Base-by-base conservation (phyloP, 495 filamentous ascomycete species). In the Daldinia caldariorum region DNA sequence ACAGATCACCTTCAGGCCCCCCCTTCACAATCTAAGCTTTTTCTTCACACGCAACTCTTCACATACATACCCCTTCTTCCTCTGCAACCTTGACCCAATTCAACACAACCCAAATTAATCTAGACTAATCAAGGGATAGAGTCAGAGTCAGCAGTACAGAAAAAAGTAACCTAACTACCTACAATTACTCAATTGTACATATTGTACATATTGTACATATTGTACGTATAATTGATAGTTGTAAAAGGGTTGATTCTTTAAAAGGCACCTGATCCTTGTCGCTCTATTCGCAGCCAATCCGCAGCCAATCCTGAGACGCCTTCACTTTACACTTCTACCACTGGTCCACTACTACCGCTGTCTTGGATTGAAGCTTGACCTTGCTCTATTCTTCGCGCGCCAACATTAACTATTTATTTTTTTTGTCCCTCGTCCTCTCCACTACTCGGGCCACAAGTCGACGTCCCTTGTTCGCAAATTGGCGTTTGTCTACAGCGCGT, bases 331-430 rank as follows among this genome's bases (percentile, higher is more conserved):
- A 41, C 70, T 54, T 58, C 65, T 61, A 55, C 65, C 45, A 72
- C 70, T 72, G 70, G 70, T 45, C 56, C 70, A 72, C 61, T 51
- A 66, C 70, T 72, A 53, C 70, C 65, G 70, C 70, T 66, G 64
- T 65, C 64, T 60, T 72, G 56, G 49, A 51, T 50, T 55, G 61
- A 65, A 65, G 45, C 65, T 70, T 56, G 49, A 65, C 57, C 67
- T 62, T 62, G 57, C 57, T 72, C 50, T 65, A 61, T 57, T 66
- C 50, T 65, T 65, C 61, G 57, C 61, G 57, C 61, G 61, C 64
- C 65, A 65, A 61, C 57, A 35, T 10, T 64, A 20, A 34, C 50
- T 65, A 38, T 20, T 39, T 64, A 53, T 50, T 54, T 20, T 39
- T 64, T 58, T 50, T 54, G 14, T 58, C 47, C 22, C 55, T 60